Evolutionary conservation across 768 basidiomycete species (phyloP), one percentile per base, ranked within the genome.

Genomic region (Hortiboletus campestris): DNA sequence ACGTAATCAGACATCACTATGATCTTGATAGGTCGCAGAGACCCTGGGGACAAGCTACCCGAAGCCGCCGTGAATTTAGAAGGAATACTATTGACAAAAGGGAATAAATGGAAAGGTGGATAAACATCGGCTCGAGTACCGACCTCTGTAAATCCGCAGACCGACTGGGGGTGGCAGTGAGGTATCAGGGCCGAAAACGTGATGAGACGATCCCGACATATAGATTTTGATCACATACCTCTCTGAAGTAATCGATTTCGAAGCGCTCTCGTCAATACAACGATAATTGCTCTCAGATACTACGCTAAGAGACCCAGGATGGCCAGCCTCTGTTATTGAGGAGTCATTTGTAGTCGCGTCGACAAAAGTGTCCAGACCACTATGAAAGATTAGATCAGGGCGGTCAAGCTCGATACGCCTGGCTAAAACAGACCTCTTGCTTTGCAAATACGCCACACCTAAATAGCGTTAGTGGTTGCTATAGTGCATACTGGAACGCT

Each of bases 1-100:
- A 71, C 71, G 55, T 66, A 71, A 57, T 71, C 70, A 45, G 71
- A 71, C 41, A 71, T 52, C 19, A 73, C 64, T 5, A 73, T 67
- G 28, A 71, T 63, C 62, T 72, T 71, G 14, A 71, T 50, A 34
- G 59, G 48, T 4, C 69, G 71, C 16, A 46, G 49, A 41, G 61
- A 59, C 41, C 60, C 49, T 12, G 31, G 45, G 10, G 62, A 64
- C 17, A 34, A 4, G 2, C 43, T 10, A 22, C 25, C 12, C 25
- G 52, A 19, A 38, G 39, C 6, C 16, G 46, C 22, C n/a, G 32
- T 46, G 10, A 62, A 55, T 22, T 59, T 65, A 13, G 63, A 67
- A 22, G 63, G 49, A 39, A 67, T 65, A 2, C 65, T 67, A 12
- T 35, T 36, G 9, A 22, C 28, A 4, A 20, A 19, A 12, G 17